Conservation (phyloP, 371 early-diverging fungal species). For the Apophysomyces elegans region DNA sequence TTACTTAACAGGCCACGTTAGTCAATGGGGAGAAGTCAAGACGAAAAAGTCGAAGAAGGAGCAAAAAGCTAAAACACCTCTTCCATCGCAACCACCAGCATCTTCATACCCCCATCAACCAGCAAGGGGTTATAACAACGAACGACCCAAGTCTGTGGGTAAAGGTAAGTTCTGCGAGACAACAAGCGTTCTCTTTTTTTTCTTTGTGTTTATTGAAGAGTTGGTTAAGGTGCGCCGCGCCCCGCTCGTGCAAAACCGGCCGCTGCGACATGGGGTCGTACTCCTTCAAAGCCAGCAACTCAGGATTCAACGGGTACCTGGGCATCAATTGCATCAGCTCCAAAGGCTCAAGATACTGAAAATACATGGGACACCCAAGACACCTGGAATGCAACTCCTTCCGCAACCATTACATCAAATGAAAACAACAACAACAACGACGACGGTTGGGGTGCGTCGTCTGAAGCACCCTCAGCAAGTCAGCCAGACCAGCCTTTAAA, state of each 20-base stretch:
- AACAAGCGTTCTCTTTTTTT: background rate
- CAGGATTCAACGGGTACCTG: conserved; percentile 29
- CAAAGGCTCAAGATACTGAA: conserved; percentile 14
- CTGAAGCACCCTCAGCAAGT: conserved; percentile 14
- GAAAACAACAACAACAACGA: conserved; percentile 6
- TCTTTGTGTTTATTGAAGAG: conserved; percentile 22
- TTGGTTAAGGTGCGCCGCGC: conserved; percentile 40
- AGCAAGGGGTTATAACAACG: conserved; percentile 17
- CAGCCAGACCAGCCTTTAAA: conserved; percentile 26
- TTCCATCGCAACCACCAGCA: conserved; percentile 22
- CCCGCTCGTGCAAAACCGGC: conserved; percentile 29
- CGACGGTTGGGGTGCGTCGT: conserved; percentile 24
- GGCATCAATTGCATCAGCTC: conserved; percentile 28
- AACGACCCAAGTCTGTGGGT: conserved; percentile 22
- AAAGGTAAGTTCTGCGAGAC: conserved; percentile 27
- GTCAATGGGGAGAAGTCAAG: conserved; percentile 92
- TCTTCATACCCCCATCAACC: conserved; percentile 19
- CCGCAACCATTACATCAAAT: conserved; percentile 1
- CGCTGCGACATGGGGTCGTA: conserved; percentile 22
- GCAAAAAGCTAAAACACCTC: conserved; percentile 44
- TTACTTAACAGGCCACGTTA: conserved; percentile 67
- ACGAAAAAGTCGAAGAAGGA: conserved; percentile 71
- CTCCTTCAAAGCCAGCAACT: conserved; percentile 21
- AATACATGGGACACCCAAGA: conserved; percentile 10
- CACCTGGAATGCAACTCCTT: conserved; percentile 11